phyloP scores from a whole-genome alignment of 805 yeast species.

The Candida quercuum region DNA sequence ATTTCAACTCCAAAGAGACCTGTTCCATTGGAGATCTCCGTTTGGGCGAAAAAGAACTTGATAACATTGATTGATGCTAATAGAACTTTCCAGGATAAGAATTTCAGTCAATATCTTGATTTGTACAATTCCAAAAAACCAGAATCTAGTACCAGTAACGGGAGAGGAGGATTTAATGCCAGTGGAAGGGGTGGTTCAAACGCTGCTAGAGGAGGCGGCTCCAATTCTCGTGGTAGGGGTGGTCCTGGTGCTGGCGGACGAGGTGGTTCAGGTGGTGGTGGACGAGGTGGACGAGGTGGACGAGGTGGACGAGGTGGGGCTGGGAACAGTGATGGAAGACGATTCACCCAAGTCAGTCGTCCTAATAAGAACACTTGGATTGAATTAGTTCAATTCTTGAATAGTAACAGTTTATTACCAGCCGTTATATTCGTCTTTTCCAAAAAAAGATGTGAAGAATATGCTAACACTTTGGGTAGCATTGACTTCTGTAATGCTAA shows the following conservation, averaged over 20 bases:
- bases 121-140: constrained; percentile 38
- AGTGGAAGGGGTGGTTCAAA: constrained; percentile 43
- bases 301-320: constrained; percentile 20
- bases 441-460: constrained; percentile 88
- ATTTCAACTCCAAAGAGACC: constrained; percentile 97
- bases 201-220: constrained; percentile 28
- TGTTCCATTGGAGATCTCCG: constrained; percentile 81
- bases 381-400: constrained; percentile 64
- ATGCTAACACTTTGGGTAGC: constrained; percentile 71
- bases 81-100: constrained; percentile 60
- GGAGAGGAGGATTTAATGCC: background rate
- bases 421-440: constrained; percentile 93
- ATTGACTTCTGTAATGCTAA: constrained; percentile 77
- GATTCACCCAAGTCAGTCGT: constrained; percentile 27
- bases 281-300: constrained; percentile 28
- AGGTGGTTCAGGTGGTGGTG: constrained; percentile 30
- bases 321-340: constrained; percentile 27
- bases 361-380: constrained; percentile 81
- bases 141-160: background rate
- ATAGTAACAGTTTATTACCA: constrained; percentile 69
- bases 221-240: constrained; percentile 39
- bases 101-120: constrained; percentile 57
- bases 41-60: constrained; percentile 76
- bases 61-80: constrained; percentile 71
- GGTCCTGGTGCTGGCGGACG: constrained; percentile 36